Evolutionary conservation across 2,329 filamentous ascomycete species (phyloP).

Genomic region (Pseudogymnoascus sp.): DNA sequence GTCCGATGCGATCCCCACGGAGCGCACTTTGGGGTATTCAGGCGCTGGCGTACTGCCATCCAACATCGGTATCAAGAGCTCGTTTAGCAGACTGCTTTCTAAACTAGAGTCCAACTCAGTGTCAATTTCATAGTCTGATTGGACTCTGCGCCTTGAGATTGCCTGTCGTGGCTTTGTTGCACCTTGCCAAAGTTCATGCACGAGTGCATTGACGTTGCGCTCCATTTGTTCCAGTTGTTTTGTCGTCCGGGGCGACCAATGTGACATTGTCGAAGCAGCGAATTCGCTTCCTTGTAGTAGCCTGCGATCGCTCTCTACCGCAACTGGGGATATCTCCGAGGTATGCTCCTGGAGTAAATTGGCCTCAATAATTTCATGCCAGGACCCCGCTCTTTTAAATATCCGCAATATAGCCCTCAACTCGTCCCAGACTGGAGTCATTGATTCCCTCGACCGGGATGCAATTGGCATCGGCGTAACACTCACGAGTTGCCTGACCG

Average conservation of each 20-base stretch:
- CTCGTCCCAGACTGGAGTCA: conserved; percentile 1
- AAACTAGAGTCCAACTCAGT: not conserved
- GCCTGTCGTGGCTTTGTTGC: not conserved
- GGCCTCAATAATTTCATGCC: not conserved
- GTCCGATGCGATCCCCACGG: not conserved
- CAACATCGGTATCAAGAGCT: not conserved
- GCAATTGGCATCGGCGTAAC: not conserved
- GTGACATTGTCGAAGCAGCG: not conserved
- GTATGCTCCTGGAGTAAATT: not conserved
- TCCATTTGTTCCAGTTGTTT: not conserved
- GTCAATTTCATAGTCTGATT: not conserved
- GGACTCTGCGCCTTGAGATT: not conserved
- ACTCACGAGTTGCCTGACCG: not conserved
- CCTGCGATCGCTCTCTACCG: not conserved
- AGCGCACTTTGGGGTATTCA: not conserved
- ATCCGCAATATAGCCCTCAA: not conserved
- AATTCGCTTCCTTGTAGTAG: not conserved
- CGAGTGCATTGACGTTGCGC: not conserved
- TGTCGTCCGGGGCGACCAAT: not conserved
- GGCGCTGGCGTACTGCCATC: not conserved
- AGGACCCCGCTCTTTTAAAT: no score
- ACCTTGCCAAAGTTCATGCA: conserved; percentile 2
- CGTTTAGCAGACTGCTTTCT: not conserved
- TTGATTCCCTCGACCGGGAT: not conserved
- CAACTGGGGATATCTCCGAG: not conserved